These are phyloP conservation scores for Nemania sp. DNA, from an alignment of 2,329 filamentous ascomycete genomes.

Conservation along the genomic window DNA sequence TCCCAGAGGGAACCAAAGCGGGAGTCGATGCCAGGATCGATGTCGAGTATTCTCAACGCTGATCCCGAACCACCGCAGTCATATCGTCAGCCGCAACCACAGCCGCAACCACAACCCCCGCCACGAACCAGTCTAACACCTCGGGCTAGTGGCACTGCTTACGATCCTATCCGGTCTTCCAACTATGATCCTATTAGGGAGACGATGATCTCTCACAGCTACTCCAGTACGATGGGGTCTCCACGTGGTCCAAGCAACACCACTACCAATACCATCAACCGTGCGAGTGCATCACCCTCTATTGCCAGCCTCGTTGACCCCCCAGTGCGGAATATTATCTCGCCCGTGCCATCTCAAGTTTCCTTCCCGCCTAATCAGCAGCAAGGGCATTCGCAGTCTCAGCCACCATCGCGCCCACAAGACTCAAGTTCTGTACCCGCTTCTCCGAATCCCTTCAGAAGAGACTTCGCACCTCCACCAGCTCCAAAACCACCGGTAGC, in stretches of 20 bases:
- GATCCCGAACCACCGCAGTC: conserved; percentile 51
- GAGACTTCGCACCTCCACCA: conserved; percentile 44
- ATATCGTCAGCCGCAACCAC: conserved; percentile 51
- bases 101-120: conserved; percentile 52
- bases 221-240: conserved; percentile 54
- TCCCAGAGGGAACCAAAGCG: conserved; percentile 56
- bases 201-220: conserved; percentile 60
- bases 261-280: conserved; percentile 54
- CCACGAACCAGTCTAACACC: conserved; percentile 48
- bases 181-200: conserved; percentile 68
- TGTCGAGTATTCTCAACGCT: conserved; percentile 62
- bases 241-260: conserved; percentile 49
- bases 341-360: conserved; percentile 45
- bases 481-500: conserved; percentile 37
- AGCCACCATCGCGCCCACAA: conserved; percentile 37
- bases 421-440: conserved; percentile 47
- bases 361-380: conserved; percentile 42
- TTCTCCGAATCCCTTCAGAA: conserved; percentile 49
- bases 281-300: conserved; percentile 86
- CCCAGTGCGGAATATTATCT: conserved; percentile 50
- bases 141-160: conserved; percentile 77
- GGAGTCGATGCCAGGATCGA: conserved; percentile 55
- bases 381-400: conserved; percentile 35
- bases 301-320: conserved; percentile 90
- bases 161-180: conserved; percentile 85